Evolutionary conservation across 1,139 yeast species (phyloP), one percentile per base, ranked within the genome.

Genomic region (Blastobotrys elegans): DNA sequence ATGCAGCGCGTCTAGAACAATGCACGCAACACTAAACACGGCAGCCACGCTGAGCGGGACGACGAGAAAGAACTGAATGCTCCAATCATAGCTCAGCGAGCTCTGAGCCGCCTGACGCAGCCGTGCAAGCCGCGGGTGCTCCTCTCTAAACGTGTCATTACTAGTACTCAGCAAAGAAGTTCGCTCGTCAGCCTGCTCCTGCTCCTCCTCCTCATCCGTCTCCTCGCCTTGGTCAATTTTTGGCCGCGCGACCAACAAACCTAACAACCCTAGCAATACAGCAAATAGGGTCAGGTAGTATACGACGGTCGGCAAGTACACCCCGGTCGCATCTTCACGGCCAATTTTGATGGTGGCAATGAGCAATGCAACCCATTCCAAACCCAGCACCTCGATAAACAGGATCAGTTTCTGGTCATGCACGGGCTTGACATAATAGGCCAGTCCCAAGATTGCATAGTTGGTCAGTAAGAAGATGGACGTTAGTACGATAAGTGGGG

Each of bases 391-490:
- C 63, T 84, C 83, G 29, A 84, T 59, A n/a, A 84, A 70, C 1
- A 78, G 72, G 36, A 84, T 70, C 51, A 86, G 73, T 62, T 87
- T 88, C 58, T 84, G 88, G 61, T 81, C 94, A 56, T 81, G 84
- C 29, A 80, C 77, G 7, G 84, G 81, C 56, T 76, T 74, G 40
- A 75, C 59, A 50, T 71, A 68, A 44, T 74, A 72, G 51, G 79
- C 73, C 14, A 76, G 54, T 27, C 82, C 79, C 56, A 85, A 68
- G 21, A 83, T 51, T 2, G 75, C 39, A 58, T 82, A 84, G 58
- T 82, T 83, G 41, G 73, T 50, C 27, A 85, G 62, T 34, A 82
- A 55, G 55, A 80, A 79, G 7, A 72, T 61, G 0, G 75, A 61
- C 1, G 70, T 53, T 3, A 75, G 56, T 0, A 80, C 69, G 29